Evolutionary conservation across 495 filamentous ascomycete genomes (phyloP), one percentile per base, ranked within the genome.

Genomic region (Mytilinidion resinicola): DNA sequence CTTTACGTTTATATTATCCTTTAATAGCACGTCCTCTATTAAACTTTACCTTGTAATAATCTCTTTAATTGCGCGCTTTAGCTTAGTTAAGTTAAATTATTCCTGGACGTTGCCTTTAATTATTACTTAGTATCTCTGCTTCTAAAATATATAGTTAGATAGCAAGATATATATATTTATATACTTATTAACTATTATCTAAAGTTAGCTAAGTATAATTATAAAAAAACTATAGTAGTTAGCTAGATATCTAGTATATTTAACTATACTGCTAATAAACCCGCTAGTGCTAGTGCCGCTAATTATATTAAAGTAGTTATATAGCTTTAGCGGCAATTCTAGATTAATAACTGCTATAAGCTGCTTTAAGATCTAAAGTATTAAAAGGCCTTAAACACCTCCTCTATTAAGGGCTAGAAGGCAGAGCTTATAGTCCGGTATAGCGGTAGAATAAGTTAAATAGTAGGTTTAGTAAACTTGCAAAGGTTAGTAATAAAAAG

Each of bases 1-100:
- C 10, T 64, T 59, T 56, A 56, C 58, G 56, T 72, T 69, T 34
- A 51, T 21, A 9, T 53, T 47, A 56, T 80, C 74, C 58, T 72
- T 69, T 25, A 79, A 58, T 21, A 77, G 63, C 21, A 66, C 67
- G 48, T 78, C 69, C 41, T 75, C 67, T 47, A 69, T 60, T 14
- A 73, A 56, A 1, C 70, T 70, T 43, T 72, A 57, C 33, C 67
- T 61, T 19, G 62, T 53, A 6, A 78, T 17, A 30, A 80, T 69
- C 10, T 71, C 60, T 53, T 78, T 76, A 12, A 81, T 68, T 0
- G 68, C 74, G 15, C 53, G 55, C 61, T 76, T 72, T 8, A 82
- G 63, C 64, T 67, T 67, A 9, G 62, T 60, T 14, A 64, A 58
- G 53, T 78, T 71, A 43, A 77, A 78, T 63, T 68, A 50, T 63